Base-by-base conservation (phyloP, 1,139 yeast species). In the Saccharomyces hybrid region DNA sequence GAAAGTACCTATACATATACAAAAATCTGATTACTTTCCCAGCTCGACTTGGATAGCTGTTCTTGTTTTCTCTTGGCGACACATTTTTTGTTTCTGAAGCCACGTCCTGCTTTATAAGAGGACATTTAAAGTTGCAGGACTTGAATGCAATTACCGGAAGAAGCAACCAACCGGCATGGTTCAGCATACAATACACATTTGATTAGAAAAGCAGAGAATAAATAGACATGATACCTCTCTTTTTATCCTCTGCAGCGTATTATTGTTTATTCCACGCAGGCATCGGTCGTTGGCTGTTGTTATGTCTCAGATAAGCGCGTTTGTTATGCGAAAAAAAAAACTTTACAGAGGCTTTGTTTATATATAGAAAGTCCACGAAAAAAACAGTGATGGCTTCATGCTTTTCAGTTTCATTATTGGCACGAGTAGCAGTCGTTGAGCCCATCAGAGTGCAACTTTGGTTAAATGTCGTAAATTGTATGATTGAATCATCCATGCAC, bases 311-410 rank as follows among this genome's bases (percentile, higher is more conserved):
- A 38, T 38, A 38, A 20, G 44, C 44, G 44, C 44, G 44, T 38
- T 20, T 38, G 44, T 9, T 38, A 38, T 38, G 44, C 44, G 44
- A 38, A 38, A 38, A 38, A 38, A 38, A 38, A 38, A 38, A 38
- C 44, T 38, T 38, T 38, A 38, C 44, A 38, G 44, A 38, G 44
- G 44, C 44, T 16, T 38, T 38, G 44, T 38, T 38, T 38, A 38
- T 38, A 38, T 38, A 38, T 38, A 38, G 44, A 5, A 38, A 38
- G 26, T 11, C 5, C 44, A 38, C 11, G 44, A 38, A 38, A 38
- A 38, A 38, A 38, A 38, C 44, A 38, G 44, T 38, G 44, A 38
- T 38, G 44, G 44, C 25, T 38, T 38, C 44, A 38, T 16, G 7
- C 20, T 16, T 16, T 20, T 20, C 44, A 20, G 25, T 38, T 23